Evolutionary conservation across 768 basidiomycete species (phyloP).

Genomic region (Auricularia auricula-judae): DNA sequence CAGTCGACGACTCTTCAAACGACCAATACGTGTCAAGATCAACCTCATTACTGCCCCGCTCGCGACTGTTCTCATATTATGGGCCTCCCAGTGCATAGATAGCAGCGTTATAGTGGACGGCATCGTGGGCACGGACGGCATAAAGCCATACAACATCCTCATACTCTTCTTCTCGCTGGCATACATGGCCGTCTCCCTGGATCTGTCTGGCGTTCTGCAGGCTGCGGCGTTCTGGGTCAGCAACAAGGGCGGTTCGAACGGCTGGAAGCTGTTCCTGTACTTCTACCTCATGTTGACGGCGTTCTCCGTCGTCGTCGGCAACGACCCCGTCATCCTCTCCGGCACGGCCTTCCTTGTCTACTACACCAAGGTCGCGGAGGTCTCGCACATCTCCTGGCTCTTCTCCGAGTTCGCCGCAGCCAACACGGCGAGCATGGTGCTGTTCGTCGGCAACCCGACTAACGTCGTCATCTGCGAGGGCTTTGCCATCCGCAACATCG

Average conservation of each 20-base stretch:
- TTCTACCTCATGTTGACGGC: conserved; percentile 77
- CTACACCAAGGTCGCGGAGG: conserved; percentile 55
- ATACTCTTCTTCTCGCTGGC: conserved; percentile 83
- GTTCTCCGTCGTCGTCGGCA: conserved; percentile 74
- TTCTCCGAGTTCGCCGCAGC: conserved; percentile 70
- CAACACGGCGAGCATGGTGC: conserved; percentile 51
- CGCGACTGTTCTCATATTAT: conserved; percentile 28
- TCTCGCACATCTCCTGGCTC: conserved; percentile 53
- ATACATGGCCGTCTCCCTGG: conserved; percentile 87
- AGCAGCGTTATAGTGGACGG: conserved; percentile 52
- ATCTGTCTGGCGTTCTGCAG: conserved; percentile 77
- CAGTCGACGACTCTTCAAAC: conserved; percentile 8
- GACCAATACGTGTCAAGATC: conserved; percentile 13
- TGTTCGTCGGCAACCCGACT: conserved; percentile 86
- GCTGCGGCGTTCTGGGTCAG: conserved; percentile 86
- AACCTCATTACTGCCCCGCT: conserved; percentile 26
- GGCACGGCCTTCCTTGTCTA: conserved; percentile 88
- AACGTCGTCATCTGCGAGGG: conserved; percentile 90
- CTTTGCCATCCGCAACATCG: conserved; percentile 63
- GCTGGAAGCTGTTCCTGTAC: conserved; percentile 62
- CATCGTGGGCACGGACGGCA: conserved; percentile 66
- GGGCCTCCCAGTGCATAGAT: conserved; percentile 25
- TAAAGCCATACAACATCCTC: conserved; percentile 88
- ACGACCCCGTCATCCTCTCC: conserved; percentile 87
- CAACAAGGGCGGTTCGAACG: conserved; percentile 62